Percentiles rank a stretch among this genome's conserved stretches.
Evolutionary conservation across 495 filamentous ascomycete genomes (phyloP).

Genomic region (Podospora appendiculata): DNA sequence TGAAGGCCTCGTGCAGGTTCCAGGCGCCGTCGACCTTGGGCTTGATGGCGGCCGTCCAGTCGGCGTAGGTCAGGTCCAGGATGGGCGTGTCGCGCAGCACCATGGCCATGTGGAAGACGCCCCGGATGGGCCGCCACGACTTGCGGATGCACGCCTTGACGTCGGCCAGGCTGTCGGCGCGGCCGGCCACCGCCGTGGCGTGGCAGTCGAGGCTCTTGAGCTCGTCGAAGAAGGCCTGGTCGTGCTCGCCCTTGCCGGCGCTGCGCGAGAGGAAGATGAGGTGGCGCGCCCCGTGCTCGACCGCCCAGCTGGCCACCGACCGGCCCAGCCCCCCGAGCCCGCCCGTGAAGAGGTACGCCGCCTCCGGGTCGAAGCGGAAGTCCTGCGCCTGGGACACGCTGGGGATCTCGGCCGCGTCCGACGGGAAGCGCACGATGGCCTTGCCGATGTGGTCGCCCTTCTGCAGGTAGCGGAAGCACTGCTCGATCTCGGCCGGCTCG

Average conservation of each 20-base stretch:
- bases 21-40: conserved; percentile 33
- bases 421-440: conserved; percentile 1
- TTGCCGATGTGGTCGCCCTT: conserved; percentile 7
- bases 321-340: conserved; percentile 42
- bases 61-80: conserved; percentile 29
- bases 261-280: conserved; percentile 5
- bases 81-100: conserved; percentile 42
- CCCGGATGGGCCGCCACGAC: conserved; percentile 33
- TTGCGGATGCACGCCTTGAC: neutral
- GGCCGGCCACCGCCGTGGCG: conserved; percentile 1
- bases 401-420: neutral
- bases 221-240: conserved; percentile 4
- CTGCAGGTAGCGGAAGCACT: conserved; percentile 37
- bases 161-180: conserved; percentile 3
- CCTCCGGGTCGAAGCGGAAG: conserved; percentile 21
- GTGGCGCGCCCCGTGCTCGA: conserved; percentile 35
- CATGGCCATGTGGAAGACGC: conserved; percentile 44
- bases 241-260: neutral
- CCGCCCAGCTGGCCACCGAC: conserved; percentile 26
- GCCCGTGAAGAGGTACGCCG: conserved; percentile 48
- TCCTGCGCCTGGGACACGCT: neutral
- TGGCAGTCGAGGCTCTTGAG: conserved; percentile 4
- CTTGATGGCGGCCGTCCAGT: conserved; percentile 37
- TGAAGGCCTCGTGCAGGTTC: conserved; percentile 29
- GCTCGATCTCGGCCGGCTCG: conserved; percentile 31